Evolutionary conservation across 768 basidiomycete genomes (phyloP).

Genomic region (Lactifluus volemus): DNA sequence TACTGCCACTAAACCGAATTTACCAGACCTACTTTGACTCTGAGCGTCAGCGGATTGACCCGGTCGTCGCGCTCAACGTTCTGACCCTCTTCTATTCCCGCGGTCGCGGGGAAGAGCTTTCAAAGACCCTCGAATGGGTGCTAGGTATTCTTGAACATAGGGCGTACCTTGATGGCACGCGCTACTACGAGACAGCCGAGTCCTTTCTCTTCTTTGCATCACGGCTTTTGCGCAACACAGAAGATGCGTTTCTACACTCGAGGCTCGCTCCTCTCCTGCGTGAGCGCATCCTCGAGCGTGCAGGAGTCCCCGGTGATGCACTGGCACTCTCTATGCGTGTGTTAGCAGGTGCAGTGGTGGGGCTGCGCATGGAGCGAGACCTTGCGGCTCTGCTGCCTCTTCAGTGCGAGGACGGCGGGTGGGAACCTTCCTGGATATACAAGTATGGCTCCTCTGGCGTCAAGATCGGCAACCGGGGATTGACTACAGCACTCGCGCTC

Average conservation of each 20-base stretch:
- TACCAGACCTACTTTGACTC: slow-evolving; percentile 45
- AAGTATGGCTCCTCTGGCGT: slow-evolving; percentile 42
- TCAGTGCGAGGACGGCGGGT: slow-evolving; percentile 51
- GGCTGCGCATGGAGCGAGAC: slow-evolving; percentile 38
- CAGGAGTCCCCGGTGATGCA: slow-evolving; percentile 41
- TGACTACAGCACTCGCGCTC: slow-evolving; percentile 46
- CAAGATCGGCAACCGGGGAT: slow-evolving; percentile 44
- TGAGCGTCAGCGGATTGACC: slow-evolving; percentile 44
- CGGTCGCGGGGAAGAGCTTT: slow-evolving; percentile 39
- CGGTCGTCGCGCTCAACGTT: slow-evolving; percentile 44
- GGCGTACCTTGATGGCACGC: slow-evolving; percentile 46
- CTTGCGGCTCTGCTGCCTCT: slow-evolving; percentile 35
- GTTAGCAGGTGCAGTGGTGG: slow-evolving; percentile 34
- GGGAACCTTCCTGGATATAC: slow-evolving; percentile 49
- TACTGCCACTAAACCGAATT: neutral
- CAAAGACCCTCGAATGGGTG: slow-evolving; percentile 40
- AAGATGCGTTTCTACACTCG: slow-evolving; percentile 28
- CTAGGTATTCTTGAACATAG: slow-evolving; percentile 41
- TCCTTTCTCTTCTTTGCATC: slow-evolving; percentile 44
- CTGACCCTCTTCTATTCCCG: slow-evolving; percentile 42
- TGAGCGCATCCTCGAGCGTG: slow-evolving; percentile 40
- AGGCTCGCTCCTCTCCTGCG: slow-evolving; percentile 34
- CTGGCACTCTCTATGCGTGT: slow-evolving; percentile 51
- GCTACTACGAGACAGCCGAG: slow-evolving; percentile 45
- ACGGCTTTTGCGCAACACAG: slow-evolving; percentile 33